These are phyloP conservation scores for Dysphania ambrosioides DNA, from an alignment of 148 eudicot genomes.

Conservation along the genomic window DNA sequence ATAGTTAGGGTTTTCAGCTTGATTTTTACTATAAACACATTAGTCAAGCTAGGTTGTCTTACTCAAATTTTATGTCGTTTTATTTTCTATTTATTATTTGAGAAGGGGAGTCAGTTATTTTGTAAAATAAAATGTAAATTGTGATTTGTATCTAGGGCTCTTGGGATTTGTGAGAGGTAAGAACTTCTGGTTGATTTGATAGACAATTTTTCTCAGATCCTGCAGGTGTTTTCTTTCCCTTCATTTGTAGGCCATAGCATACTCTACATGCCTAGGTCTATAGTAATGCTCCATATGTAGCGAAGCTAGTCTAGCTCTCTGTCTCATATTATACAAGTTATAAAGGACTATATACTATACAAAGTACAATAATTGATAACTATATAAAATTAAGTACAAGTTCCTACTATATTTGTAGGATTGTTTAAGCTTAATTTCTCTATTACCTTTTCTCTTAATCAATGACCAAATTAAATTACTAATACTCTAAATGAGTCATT, in stretches of 20 bases:
- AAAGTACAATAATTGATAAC: background rate
- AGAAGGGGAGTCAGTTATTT: background rate
- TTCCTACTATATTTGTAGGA: background rate
- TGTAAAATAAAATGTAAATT: too few relatives aligned
- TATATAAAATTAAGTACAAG: too few relatives aligned
- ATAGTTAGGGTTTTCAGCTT: background rate
- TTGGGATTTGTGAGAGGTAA: slow-evolving; percentile 28
- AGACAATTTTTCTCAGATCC: slow-evolving; percentile 11
- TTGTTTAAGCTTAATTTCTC: too few relatives aligned
- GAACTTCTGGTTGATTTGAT: slow-evolving; percentile 25
- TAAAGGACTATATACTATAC: background rate
- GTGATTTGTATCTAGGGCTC: background rate
- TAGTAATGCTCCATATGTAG: background rate
- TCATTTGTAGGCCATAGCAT: slow-evolving; percentile 7
- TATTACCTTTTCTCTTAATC: too few relatives aligned
- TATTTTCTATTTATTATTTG: too few relatives aligned
- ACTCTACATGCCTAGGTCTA: slow-evolving; percentile 15
- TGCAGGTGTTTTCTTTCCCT: slow-evolving; percentile 18
- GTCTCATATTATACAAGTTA: slow-evolving; percentile 4
- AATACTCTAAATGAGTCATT: too few relatives aligned
- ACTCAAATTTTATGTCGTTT: too few relatives aligned
- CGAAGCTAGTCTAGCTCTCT: slow-evolving; percentile 14
- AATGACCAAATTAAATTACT: too few relatives aligned
- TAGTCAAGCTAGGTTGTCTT: too few relatives aligned
- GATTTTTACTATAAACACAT: background rate